Base-by-base conservation (phyloP, 768 basidiomycete species). In the Crassisporium funariophilum region DNA sequence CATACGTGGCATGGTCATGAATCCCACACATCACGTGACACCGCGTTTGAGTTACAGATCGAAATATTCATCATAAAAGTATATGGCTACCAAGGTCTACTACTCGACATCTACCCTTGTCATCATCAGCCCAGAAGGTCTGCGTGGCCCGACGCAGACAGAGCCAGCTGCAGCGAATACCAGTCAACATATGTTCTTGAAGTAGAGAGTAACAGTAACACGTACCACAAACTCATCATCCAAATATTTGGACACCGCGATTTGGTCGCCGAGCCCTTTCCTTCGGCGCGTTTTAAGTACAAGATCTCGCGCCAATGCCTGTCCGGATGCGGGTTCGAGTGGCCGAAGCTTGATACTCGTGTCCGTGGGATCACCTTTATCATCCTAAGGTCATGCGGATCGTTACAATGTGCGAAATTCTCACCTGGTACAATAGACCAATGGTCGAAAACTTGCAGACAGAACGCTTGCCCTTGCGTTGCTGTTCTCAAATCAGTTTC, bases 391-490 rank as follows among this genome's bases (percentile, higher is more conserved):
- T 54, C 60, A 57, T 47, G 58, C 46, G 29, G 49, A 46, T 33
- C 41, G 35, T 52, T 55, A 57, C 56, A 57, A 53, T 61, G 61
- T 63, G 47, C 35, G 45, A 42, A 48, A 42, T 41, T 71, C 83
- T 54, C 62, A 88, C 91, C 91, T 58, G 95, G 95, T n/a, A 98
- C 95, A 60, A 95, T 90, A 12, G 89, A 88, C 97, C 97, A 99
- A 60, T 99, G 97, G 66, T 98, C 95, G 68, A 98, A 99, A 53
- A 91, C 83, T 67, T 98, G 95, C 59, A 93, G 74, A 61, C 94
- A 97, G 74, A 98, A 98, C n/a, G 97, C 97, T 67, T 98, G 97
- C 20, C 97, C 97, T 68, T 97, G 93, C 19, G 97, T 99, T 37
- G 97, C 93, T 38, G 95, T 98, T 59, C 97, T 76, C 63, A 99